phyloP scores from a whole-genome alignment of 192 early-diverging fungal genomes.

The Mortierella claussenii region DNA sequence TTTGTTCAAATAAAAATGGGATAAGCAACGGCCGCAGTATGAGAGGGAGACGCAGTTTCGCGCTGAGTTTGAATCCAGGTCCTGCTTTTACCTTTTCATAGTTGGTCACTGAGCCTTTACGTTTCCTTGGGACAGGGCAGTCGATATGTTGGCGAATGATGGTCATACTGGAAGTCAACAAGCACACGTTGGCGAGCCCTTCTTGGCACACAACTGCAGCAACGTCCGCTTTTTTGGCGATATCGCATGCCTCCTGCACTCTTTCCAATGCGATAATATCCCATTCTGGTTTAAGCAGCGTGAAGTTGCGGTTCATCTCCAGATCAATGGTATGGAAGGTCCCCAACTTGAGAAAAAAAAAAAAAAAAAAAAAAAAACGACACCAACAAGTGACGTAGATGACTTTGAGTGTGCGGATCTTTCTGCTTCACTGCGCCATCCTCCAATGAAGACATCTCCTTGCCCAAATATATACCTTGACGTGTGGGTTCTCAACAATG shows the following conservation, averaged over 20 bases:
- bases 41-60: too few species aligned
- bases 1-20: slow-evolving; percentile 2
- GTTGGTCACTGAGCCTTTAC: slow-evolving; percentile 88
- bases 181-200: slow-evolving; percentile 92
- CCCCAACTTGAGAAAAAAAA: slow-evolving; percentile 68
- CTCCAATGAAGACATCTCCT: background rate
- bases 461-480: slow-evolving; percentile 69
- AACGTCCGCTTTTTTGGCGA: slow-evolving; percentile 89
- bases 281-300: slow-evolving; percentile 91
- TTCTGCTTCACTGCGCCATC: background rate
- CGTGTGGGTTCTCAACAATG: slow-evolving; percentile 86
- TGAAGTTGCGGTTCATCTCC: slow-evolving; percentile 89
- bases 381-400: background rate
- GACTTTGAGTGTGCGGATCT: background rate
- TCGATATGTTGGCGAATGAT: slow-evolving; percentile 95
- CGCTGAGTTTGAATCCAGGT: too few species aligned
- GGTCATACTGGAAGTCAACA: slow-evolving; percentile 96
- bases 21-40: too few species aligned
- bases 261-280: slow-evolving; percentile 92
- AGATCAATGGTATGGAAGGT: slow-evolving; percentile 96
- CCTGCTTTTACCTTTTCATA: slow-evolving; percentile 84
- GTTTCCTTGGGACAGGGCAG: slow-evolving; percentile 89
- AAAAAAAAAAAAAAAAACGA: background rate
- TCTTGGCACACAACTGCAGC: slow-evolving; percentile 92
- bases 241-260: slow-evolving; percentile 89